Base-by-base conservation (phyloP, 2,329 filamentous ascomycete genomes). In the Colletotrichum tabaci region DNA sequence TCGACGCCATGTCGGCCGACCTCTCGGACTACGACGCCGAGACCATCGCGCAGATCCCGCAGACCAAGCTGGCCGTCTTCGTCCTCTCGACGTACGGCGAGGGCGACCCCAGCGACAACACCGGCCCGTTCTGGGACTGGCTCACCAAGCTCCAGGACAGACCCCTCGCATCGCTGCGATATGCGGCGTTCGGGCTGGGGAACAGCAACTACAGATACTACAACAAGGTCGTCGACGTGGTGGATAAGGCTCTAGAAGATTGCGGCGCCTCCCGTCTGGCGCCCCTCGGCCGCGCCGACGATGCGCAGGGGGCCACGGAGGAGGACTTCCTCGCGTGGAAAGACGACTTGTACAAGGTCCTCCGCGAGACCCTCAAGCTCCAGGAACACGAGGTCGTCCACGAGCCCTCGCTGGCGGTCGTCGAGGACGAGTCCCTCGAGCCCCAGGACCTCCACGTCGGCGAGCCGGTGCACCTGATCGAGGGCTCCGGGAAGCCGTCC, bases 11-110 rank as follows among this genome's bases (percentile, higher is more conserved):
- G 35, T 79, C 79, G 0, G 84, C 83, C 7, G 85, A 87, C 67
- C 77, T 86, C 3, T 84, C 82, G 7, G 86, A 88, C 67, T 87
- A 84, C 66, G 85, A 87, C 60, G 76, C 80, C 2, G 80, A 83
- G 2, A 81, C 78, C 3, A 80, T 86, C 21, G 75, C 77, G 6
- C 50, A 68, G 1, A 61, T 81, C 2, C 76, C 78, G 1, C 44
- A 64, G 4, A 66, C 69, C 18, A 80, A 79, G 56, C 69, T 80
- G 13, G 77, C 75, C 30, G 77, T 82, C 40, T 84, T 83, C 53
- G 75, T 83, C n/a, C 68, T 83, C 6, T 78, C 81, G 0, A 84
- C 82, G 0, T 83, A 80, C 53, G 82, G 82, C 18, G 82, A 84
- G 62, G 82, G 82, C 1, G 82, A 83, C n/a, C 81, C 82, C 0